Percentiles rank a stretch among this genome's conserved stretches.
Conservation (phyloP, 768 basidiomycete genomes). For the Phylloporus sp. region DNA sequence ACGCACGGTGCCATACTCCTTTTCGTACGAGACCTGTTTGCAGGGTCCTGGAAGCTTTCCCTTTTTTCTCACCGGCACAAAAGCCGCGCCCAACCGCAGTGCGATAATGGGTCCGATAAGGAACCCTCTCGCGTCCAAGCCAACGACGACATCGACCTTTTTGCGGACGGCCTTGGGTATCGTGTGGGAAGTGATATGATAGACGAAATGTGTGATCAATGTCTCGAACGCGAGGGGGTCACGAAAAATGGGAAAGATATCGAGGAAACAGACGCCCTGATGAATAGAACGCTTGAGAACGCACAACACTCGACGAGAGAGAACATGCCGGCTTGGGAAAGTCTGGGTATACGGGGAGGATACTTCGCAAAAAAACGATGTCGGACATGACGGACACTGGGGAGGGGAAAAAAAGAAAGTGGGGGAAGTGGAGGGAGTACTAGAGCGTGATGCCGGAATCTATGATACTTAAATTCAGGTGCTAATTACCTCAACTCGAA, state of each 20-base stretch:
- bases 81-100: constrained; percentile 84
- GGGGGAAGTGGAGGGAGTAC: background rate
- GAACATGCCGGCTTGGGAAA: constrained; percentile 84
- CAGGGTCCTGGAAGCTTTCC: constrained; percentile 94
- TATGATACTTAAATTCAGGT: background rate
- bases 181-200: constrained; percentile 80
- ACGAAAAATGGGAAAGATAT: constrained; percentile 91
- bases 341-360: constrained; percentile 61
- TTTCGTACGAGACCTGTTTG: constrained; percentile 71
- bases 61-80: constrained; percentile 91
- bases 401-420: background rate
- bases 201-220: constrained; percentile 81
- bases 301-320: background rate
- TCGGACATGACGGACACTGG: constrained; percentile 61
- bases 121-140: constrained; percentile 94
- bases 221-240: constrained; percentile 86
- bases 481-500: background rate
- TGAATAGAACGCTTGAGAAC: background rate
- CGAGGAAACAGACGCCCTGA: constrained; percentile 88
- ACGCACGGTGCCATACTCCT: constrained; percentile 88
- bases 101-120: constrained; percentile 92
- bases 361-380: constrained; percentile 62
- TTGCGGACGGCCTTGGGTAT: constrained; percentile 53
- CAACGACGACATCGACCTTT: constrained; percentile 90
- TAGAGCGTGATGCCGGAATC: background rate